Evolutionary conservation across 495 filamentous ascomycete genomes (phyloP), one percentile per base, ranked within the genome.

Genomic region (Umbilicaria muhlenbergii): DNA sequence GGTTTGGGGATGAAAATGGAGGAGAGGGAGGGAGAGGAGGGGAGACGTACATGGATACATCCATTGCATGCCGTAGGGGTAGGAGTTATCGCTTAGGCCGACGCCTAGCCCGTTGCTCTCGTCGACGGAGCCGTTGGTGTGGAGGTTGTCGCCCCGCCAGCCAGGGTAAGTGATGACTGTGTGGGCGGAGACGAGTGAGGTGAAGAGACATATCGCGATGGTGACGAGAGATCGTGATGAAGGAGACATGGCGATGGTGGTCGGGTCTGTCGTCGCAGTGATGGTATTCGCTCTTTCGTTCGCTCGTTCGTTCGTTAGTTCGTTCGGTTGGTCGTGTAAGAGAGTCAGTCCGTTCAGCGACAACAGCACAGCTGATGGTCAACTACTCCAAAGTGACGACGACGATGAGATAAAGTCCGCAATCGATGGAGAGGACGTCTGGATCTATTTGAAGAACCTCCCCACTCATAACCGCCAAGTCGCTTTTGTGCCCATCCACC

Each of bases 51-150:
- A 99, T 63, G 92, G 91, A 70, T 95, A 99, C 60, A 81, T 78
- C 89, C 91, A 96, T 66, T 94, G 83, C 85, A 94, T 89, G 63
- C 92, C 91, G 53, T 84, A 94, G 3, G 87, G 88, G 55, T 74
- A 92, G 5, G 62, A 55, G 36, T 71, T 39, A 53, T 59, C 51
- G 38, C 56, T 49, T 44, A 55, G 59, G n/a, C 67, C 69, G 0
- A 65, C 54, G 50, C 65, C 65, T 31, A 74, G 53, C 35, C 73
- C 64, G 43, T 66, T 43, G 11, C 63, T 32, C 37, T 67, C 53
- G 32, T 48, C 52, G 41, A 74, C 51, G 3, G 74, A 73, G 5
- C 74, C 74, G 60, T 85, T 92, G 37, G 79, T 81, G 51, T 80
- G 70, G 34, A 96, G 72, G 58, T 93, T 96, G 66, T 99, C 81